These are phyloP conservation scores for Akanthomyces dipterigenus DNA, from an alignment of 2,329 filamentous ascomycete species.

Conservation along the genomic window DNA sequence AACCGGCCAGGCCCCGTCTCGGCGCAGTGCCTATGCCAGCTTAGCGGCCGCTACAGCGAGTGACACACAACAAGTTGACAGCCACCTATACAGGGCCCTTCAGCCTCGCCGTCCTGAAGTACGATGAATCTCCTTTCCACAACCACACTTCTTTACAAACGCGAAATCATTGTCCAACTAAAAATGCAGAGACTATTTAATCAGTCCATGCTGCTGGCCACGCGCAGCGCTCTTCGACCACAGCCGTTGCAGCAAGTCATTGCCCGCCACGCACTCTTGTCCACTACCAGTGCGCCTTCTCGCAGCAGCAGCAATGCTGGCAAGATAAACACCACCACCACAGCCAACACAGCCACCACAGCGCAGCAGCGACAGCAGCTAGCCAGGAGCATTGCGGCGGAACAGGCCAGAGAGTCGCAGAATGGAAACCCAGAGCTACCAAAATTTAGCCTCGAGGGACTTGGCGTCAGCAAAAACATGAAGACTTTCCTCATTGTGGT, in stretches of 20 bases:
- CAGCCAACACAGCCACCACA: not conserved
- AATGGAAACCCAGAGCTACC: constrained; percentile 17
- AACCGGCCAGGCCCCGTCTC: not conserved
- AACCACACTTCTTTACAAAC: not conserved
- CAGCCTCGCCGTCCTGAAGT: not conserved
- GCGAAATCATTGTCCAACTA: not conserved
- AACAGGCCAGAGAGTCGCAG: constrained; percentile 11
- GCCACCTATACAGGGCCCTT: not conserved
- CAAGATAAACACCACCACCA: not conserved
- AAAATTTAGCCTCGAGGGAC: constrained; percentile 20
- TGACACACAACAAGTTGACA: no score
- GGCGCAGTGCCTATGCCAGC: not conserved
- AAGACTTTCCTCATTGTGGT: constrained; percentile 20
- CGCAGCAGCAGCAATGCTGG: not conserved
- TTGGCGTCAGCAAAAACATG: constrained; percentile 24
- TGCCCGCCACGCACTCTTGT: not conserved
- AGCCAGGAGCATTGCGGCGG: not conserved
- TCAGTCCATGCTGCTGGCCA: not conserved
- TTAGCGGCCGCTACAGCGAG: not conserved
- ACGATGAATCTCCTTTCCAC: not conserved
- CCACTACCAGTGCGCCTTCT: not conserved
- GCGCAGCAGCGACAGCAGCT: not conserved
- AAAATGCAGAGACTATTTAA: not conserved
- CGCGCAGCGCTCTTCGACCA: not conserved
- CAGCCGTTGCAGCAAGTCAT: not conserved